These are phyloP conservation scores for Arthrobotrys pseudoclavata DNA, from an alignment of 2,329 filamentous ascomycete genomes.

Conservation along the genomic window DNA sequence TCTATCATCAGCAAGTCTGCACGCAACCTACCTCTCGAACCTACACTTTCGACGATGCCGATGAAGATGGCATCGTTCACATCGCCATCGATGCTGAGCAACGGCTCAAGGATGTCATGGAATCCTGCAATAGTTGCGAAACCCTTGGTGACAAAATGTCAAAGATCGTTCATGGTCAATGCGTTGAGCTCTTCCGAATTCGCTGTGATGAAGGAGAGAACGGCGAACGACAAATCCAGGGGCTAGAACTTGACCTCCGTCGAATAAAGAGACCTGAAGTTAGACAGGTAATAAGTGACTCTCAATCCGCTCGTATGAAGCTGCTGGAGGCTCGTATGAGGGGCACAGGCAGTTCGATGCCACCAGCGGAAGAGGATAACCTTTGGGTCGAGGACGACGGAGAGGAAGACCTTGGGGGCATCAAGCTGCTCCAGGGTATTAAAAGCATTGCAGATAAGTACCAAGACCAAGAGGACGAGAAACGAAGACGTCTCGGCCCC, in stretches of 20 bases:
- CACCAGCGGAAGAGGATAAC: neutral
- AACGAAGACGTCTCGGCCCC: neutral
- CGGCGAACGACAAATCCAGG: slow-evolving; percentile 17
- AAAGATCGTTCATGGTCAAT: slow-evolving; percentile 40
- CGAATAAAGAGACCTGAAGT: neutral
- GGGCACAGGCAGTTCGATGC: slow-evolving; percentile 6
- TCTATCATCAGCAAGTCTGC: slow-evolving; percentile 38
- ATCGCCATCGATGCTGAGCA: slow-evolving; percentile 33
- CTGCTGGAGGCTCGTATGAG: slow-evolving; percentile 46
- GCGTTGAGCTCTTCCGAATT: slow-evolving; percentile 48
- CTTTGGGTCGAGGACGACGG: neutral
- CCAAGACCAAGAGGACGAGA: neutral
- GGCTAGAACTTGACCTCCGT: slow-evolving; percentile 42
- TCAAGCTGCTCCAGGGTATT: neutral
- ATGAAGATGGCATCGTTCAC: slow-evolving; percentile 26
- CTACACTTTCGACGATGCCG: slow-evolving; percentile 21
- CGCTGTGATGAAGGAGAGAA: slow-evolving; percentile 14
- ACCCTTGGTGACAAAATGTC: slow-evolving; percentile 35
- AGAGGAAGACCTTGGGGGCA: neutral
- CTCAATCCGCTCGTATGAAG: slow-evolving; percentile 12
- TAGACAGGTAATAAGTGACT: neutral
- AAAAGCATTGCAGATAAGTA: neutral
- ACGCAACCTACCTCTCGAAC: slow-evolving; percentile 8
- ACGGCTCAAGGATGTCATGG: slow-evolving; percentile 1
- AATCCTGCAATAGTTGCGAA: slow-evolving; percentile 40